Conservation (phyloP, 768 basidiomycete species). For the Cubamyces lactineus region DNA sequence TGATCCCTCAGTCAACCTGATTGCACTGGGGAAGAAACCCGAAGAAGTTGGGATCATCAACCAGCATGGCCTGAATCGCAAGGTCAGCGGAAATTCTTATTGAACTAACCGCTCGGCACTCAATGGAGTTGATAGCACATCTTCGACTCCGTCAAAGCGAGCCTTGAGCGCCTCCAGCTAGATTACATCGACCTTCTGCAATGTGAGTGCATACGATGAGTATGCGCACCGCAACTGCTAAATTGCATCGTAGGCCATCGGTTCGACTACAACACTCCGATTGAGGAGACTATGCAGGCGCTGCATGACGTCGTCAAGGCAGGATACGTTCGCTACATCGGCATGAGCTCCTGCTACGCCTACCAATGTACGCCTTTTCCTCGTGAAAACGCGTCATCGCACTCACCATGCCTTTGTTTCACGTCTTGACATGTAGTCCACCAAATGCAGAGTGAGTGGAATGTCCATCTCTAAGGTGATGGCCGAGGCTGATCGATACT, state of each 20-base stretch:
- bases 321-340: constrained; percentile 47
- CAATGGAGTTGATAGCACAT: constrained; percentile 42
- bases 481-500: background rate
- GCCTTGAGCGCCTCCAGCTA: constrained; percentile 44
- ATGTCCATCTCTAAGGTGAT: background rate
- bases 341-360: constrained; percentile 42
- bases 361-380: constrained; percentile 35
- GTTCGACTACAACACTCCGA: constrained; percentile 45
- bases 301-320: constrained; percentile 50
- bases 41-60: constrained; percentile 51
- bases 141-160: constrained; percentile 51
- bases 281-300: constrained; percentile 49
- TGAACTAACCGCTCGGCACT: background rate
- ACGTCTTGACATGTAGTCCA: constrained; percentile 28
- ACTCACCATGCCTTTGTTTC: background rate
- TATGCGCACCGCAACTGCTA: background rate
- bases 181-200: constrained; percentile 66
- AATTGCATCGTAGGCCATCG: constrained; percentile 32
- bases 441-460: constrained; percentile 35
- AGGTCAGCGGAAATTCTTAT: constrained; percentile 30
- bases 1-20: constrained; percentile 11
- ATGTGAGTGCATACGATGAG: constrained; percentile 34
- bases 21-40: constrained; percentile 6
- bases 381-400: background rate
- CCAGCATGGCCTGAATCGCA: constrained; percentile 49